phyloP scores from a whole-genome alignment of 2,329 filamentous ascomycete genomes.

The Fusarium acutatum region DNA sequence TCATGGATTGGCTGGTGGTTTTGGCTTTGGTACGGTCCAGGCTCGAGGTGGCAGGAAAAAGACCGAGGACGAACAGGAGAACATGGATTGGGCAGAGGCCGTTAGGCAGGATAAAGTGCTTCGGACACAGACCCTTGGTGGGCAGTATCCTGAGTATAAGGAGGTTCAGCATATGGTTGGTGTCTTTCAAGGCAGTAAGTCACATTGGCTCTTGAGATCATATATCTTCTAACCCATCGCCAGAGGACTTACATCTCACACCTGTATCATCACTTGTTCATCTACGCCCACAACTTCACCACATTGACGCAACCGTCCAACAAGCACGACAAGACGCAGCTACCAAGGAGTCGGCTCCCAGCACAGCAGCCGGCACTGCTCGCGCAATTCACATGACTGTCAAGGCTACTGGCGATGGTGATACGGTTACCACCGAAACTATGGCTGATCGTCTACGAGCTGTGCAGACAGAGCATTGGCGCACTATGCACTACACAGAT shows the following conservation, averaged over 20 bases:
- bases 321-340: constrained; percentile 63
- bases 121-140: constrained; percentile 84
- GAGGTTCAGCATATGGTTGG: constrained; percentile 90
- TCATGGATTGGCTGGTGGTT: constrained; percentile 76
- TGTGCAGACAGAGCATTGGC: constrained; percentile 87
- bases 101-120: constrained; percentile 76
- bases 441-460: constrained; percentile 78
- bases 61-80: constrained; percentile 57
- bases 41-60: constrained; percentile 49
- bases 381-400: constrained; percentile 88
- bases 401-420: constrained; percentile 77
- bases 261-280: constrained; percentile 85
- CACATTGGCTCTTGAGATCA: background rate
- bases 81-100: constrained; percentile 72
- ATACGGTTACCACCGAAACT: constrained; percentile 71
- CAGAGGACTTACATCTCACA: constrained; percentile 87
- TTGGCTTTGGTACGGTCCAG: constrained; percentile 66
- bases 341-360: constrained; percentile 47
- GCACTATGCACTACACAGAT: constrained; percentile 79
- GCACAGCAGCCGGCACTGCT: constrained; percentile 59
- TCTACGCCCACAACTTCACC: constrained; percentile 90
- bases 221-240: constrained; percentile 22
- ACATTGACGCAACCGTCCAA: constrained; percentile 86
- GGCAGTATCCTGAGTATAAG: constrained; percentile 75
- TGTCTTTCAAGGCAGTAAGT: constrained; percentile 83